Base-by-base conservation (phyloP, 192 early-diverging fungal genomes). In the Coemansia sp. region DNA sequence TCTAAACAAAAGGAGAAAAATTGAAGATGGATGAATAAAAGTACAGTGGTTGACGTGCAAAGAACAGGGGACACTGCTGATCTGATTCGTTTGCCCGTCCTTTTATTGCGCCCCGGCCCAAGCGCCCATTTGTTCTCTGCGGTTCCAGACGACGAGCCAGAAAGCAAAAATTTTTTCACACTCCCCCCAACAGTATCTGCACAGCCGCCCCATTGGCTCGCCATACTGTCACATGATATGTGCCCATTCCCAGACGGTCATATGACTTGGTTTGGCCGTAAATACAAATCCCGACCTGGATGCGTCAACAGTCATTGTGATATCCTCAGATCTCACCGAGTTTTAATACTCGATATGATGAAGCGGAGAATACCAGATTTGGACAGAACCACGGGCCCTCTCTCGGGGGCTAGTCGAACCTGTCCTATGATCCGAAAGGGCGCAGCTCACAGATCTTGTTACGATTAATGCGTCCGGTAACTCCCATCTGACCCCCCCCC, bases 321-420 rank as follows among this genome's bases (percentile, higher is more conserved):
- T 42, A 48, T 9, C 57, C 33, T 13, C 27, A 64, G 71, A 74
- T 74, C 61, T 51, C 53, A 68, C 71, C 66, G 54, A 67, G 70
- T 66, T 67, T 73, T 67, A 59, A 47, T 47, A 59, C 57, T 59
- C 33, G 33, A 39, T 37, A 59, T 59, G 57, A 59, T 59, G 57
- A 59, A 59, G 50, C 19, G 27, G 57, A 59, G 57, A 37, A 59
- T 21, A 59, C 33, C 57, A 59, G 57, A 59, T 15, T 49, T 25
- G 57, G 34, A 37, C 34, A 9, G 34, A 10, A 10, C 34, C 9
- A 10, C 34, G 11, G 21, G 17, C 40, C 37, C 15, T 56, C 56
- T 57, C 44, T 57, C 37, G 34, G 52, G 27, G 19, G n/a, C 52
- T 27, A 12, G 48, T 25, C 30, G 13, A 14, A 44, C 3, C 34